Evolutionary conservation across 345 rosid genomes (phyloP).

Genomic region (Durio zibethinus): DNA sequence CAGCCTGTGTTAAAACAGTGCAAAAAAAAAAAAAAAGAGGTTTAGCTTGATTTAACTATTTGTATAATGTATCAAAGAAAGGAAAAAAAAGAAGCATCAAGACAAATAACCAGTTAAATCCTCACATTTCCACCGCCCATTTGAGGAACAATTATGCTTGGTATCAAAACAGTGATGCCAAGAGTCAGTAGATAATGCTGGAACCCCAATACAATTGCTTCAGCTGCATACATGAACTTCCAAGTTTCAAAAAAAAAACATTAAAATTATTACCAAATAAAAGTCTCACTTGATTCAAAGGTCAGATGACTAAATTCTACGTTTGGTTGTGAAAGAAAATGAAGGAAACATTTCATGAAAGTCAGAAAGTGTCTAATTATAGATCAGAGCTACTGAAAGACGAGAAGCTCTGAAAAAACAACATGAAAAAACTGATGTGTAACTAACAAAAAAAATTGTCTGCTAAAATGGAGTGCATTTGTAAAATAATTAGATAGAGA

Average conservation of each 20-base stretch:
- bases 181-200: constrained; percentile 62
- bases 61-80: not conserved
- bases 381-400: too few species aligned
- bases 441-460: not conserved
- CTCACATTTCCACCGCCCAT: constrained; percentile 77
- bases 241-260: not conserved
- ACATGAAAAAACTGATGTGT: not conserved
- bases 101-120: not conserved
- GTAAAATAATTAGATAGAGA: not conserved
- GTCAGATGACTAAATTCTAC: not conserved
- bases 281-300: not conserved
- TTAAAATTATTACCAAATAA: not conserved
- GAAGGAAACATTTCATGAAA: too few species aligned
- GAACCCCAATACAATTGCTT: constrained; percentile 55
- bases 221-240: constrained; percentile 35
- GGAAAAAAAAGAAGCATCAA: not conserved
- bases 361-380: too few species aligned
- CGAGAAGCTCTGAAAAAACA: not conserved
- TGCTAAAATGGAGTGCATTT: not conserved
- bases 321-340: too few species aligned
- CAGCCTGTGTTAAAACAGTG: constrained; percentile 34
- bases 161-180: constrained; percentile 61
- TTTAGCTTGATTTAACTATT: not conserved
- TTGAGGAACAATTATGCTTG: constrained; percentile 60
- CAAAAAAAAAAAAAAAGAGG: not conserved